These are phyloP conservation scores for Trypethelium eluteriae DNA, from an alignment of 495 filamentous ascomycete species.

Conservation along the genomic window DNA sequence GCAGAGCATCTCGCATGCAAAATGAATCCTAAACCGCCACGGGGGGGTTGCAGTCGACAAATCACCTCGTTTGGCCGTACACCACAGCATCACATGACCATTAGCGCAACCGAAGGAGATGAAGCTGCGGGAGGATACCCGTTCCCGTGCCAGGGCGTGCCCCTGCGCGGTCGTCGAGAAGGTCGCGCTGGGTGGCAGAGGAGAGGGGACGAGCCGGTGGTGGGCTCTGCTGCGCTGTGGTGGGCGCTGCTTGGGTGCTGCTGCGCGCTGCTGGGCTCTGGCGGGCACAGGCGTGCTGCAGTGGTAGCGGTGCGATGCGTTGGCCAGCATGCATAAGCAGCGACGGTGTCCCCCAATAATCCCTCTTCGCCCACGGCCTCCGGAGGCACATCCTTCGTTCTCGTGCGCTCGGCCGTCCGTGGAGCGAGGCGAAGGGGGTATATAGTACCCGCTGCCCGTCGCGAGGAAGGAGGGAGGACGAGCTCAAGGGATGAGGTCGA, in stretches of 20 bases:
- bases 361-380: not conserved
- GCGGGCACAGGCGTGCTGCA: not conserved
- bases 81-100: conserved; percentile 13
- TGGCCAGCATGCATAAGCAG: conserved; percentile 9
- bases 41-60: not conserved
- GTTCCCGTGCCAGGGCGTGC: conserved; percentile 3
- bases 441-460: not conserved
- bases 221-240: not conserved
- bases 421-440: not conserved
- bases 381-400: not conserved
- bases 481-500: not conserved
- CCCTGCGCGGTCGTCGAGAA: conserved; percentile 3
- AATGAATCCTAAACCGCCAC: conserved; percentile 9
- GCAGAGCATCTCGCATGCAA: conserved; percentile 6
- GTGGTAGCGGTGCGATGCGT: conserved; percentile 1
- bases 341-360: not conserved
- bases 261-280: not conserved
- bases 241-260: not conserved
- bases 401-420: too few species aligned
- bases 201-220: conserved; percentile 5
- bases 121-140: conserved; percentile 10
- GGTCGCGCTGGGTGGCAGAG: not conserved
- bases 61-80: not conserved
- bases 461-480: not conserved
- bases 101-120: conserved; percentile 9